Conservation (phyloP, 352 stramenopile species). For the Pythium vanterpoolii region DNA sequence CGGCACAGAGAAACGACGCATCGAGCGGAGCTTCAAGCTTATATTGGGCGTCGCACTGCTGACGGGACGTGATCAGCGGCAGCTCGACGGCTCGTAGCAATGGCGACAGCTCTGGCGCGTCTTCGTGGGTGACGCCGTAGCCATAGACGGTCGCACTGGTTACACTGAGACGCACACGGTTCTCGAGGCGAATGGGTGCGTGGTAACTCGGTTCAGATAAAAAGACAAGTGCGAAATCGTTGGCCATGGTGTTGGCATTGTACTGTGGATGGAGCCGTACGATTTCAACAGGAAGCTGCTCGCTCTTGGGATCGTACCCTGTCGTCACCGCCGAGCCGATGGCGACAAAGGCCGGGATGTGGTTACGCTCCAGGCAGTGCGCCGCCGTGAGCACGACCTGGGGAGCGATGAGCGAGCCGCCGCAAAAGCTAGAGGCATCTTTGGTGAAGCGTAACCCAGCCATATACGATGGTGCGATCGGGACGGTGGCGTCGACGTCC, state of each 20-base stretch:
- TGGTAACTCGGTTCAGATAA: too few species aligned
- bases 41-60: too few species aligned
- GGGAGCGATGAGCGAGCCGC: not conserved
- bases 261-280: slow-evolving; percentile 15
- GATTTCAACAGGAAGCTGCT: slow-evolving; percentile 18
- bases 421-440: not conserved
- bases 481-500: not conserved
- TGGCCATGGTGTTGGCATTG: not conserved
- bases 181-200: too few species aligned
- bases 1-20: slow-evolving; percentile 25
- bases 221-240: too few species aligned
- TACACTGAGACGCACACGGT: not conserved
- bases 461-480: too few species aligned
- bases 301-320: slow-evolving; percentile 6
- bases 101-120: slow-evolving; percentile 14
- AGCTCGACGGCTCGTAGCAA: slow-evolving; percentile 12
- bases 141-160: not conserved
- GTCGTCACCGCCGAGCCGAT: slow-evolving; percentile 9
- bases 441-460: too few species aligned
- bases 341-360: too few species aligned
- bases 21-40: slow-evolving; percentile 14
- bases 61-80: slow-evolving; percentile 19
- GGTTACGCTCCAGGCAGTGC: slow-evolving; percentile 29
- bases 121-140: slow-evolving; percentile 1
- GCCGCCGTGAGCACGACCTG: slow-evolving; percentile 33